Conservation (phyloP, 768 basidiomycete genomes). For the Polyporus arcularius region DNA sequence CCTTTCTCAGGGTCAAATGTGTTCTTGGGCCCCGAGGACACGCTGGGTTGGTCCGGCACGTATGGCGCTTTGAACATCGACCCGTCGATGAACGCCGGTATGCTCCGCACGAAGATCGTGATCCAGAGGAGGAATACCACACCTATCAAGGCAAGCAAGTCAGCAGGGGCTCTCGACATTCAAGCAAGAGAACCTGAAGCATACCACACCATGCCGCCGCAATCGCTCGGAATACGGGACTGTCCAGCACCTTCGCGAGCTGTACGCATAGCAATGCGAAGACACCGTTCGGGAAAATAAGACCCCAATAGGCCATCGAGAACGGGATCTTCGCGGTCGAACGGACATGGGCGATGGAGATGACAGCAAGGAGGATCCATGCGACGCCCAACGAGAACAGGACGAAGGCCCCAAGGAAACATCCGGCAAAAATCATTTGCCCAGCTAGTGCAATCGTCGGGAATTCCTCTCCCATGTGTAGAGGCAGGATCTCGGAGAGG, state of each 20-base stretch:
- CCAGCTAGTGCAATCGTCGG: constrained; percentile 38
- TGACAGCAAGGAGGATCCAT: constrained; percentile 49
- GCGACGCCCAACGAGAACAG: constrained; percentile 59
- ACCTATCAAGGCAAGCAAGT: constrained; percentile 27
- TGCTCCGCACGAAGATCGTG: constrained; percentile 41
- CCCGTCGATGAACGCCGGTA: constrained; percentile 47
- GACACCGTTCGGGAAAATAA: constrained; percentile 57
- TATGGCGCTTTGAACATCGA: constrained; percentile 51
- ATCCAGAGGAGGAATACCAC: constrained; percentile 46
- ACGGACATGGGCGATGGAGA: constrained; percentile 37
- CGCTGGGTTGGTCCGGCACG: constrained; percentile 26
- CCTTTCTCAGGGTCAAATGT: constrained; percentile 14
- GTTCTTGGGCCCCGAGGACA: neutral
- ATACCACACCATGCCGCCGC: constrained; percentile 56
- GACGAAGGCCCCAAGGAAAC: constrained; percentile 47
- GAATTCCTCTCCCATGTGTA: constrained; percentile 32
- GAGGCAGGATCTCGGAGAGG: constrained; percentile 36
- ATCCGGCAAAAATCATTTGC: constrained; percentile 43
- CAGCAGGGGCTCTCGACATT: neutral
- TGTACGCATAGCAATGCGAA: constrained; percentile 52
- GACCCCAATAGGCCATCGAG: constrained; percentile 53
- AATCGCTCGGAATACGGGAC: constrained; percentile 50
- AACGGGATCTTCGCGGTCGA: constrained; percentile 39
- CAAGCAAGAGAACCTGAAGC: constrained; percentile 16
- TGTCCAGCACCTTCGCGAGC: constrained; percentile 49